These are phyloP conservation scores for Candida mesenterica DNA, from an alignment of 1,139 yeast species.

Conservation along the genomic window DNA sequence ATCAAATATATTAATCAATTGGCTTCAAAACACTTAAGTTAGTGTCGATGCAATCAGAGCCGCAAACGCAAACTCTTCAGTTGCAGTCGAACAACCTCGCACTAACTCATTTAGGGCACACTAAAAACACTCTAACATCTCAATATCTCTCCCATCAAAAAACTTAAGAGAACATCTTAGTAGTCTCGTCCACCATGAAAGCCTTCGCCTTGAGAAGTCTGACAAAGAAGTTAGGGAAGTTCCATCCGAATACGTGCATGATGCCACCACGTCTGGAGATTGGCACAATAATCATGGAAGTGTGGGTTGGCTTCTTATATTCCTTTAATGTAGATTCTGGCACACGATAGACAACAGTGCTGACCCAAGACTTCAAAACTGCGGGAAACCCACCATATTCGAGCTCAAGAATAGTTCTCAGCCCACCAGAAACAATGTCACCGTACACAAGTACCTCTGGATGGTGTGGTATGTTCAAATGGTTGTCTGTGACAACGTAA, in stretches of 20 bases:
- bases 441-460: slow-evolving; percentile 1
- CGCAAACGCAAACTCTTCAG: too few relatives aligned
- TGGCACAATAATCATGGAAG: slow-evolving; percentile 26
- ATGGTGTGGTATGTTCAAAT: slow-evolving; percentile 2
- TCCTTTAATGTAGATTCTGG: slow-evolving; percentile 13
- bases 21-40: too few relatives aligned
- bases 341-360: slow-evolving; percentile 17
- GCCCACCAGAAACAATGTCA: slow-evolving; percentile 27
- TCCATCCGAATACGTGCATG: slow-evolving; percentile 29
- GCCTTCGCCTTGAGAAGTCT: slow-evolving; percentile 20
- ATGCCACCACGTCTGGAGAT: slow-evolving; percentile 38
- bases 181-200: slow-evolving; percentile 11
- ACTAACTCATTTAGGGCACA: too few relatives aligned
- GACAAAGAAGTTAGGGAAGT: slow-evolving; percentile 30
- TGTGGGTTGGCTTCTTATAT: slow-evolving; percentile 11
- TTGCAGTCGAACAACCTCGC: too few relatives aligned
- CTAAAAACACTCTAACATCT: too few relatives aligned
- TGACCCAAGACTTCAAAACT: slow-evolving; percentile 16
- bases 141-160: too few relatives aligned
- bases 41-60: too few relatives aligned
- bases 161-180: slow-evolving; percentile 6
- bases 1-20: too few relatives aligned
- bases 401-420: slow-evolving; percentile 26
- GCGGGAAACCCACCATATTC: slow-evolving; percentile 22
- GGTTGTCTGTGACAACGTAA: slow-evolving; percentile 24